These are phyloP conservation scores for Colletotrichum acutatum DNA, from an alignment of 2,329 filamentous ascomycete genomes.

Conservation along the genomic window DNA sequence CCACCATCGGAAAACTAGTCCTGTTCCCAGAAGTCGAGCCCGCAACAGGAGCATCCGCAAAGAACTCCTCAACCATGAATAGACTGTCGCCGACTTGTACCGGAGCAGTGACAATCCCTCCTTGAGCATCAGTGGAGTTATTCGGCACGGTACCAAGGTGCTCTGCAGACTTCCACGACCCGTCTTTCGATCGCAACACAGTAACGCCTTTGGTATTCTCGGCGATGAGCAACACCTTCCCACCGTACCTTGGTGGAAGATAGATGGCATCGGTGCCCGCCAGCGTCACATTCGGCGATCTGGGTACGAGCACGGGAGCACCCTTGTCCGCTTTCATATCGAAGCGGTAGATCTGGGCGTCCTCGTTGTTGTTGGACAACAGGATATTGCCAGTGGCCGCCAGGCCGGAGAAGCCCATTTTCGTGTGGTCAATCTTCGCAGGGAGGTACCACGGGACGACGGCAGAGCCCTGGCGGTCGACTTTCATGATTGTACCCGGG, in stretches of 20 bases:
- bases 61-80: conserved; percentile 33
- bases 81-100: conserved; percentile 32
- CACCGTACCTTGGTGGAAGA: conserved; percentile 45
- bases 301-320: conserved; percentile 31
- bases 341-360: conserved; percentile 36
- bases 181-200: conserved; percentile 49
- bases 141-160: conserved; percentile 47
- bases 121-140: conserved; percentile 21
- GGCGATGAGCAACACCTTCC: conserved; percentile 47
- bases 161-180: conserved; percentile 48
- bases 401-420: conserved; percentile 37
- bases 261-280: conserved; percentile 43
- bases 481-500: conserved; percentile 36
- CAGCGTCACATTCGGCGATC: conserved; percentile 25
- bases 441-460: conserved; percentile 37
- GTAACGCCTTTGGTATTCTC: conserved; percentile 45
- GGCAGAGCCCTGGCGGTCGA: conserved; percentile 26
- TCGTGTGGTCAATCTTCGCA: conserved; percentile 23
- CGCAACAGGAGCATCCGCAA: conserved; percentile 9
- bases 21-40: conserved; percentile 28
- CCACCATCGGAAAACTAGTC: conserved; percentile 25
- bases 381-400: conserved; percentile 27
- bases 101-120: conserved; percentile 16
- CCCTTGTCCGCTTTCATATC: conserved; percentile 33
- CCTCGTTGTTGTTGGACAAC: conserved; percentile 31